phyloP scores from a whole-genome alignment of 306 rosid species.

The Astragalus membranaceus region DNA sequence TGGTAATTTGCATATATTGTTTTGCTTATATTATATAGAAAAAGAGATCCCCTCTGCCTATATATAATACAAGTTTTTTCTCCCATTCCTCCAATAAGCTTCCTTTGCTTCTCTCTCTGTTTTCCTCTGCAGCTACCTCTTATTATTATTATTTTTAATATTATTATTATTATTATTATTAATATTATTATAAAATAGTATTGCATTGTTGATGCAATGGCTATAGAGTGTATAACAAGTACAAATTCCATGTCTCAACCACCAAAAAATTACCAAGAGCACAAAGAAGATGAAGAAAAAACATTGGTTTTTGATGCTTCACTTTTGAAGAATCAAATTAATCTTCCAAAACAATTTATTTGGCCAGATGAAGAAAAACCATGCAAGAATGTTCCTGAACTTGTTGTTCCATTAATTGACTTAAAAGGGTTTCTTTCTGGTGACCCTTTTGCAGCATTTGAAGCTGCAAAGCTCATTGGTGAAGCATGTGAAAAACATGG shows the following conservation, averaged over 20 bases:
- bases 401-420: slow-evolving; percentile 63
- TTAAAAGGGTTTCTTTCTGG: slow-evolving; percentile 54
- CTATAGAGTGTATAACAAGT: slow-evolving; percentile 46
- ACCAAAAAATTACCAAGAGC: slow-evolving; percentile 11
- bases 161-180: background rate
- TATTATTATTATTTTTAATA: background rate
- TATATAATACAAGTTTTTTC: slow-evolving; percentile 50
- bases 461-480: slow-evolving; percentile 50
- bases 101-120: slow-evolving; percentile 50
- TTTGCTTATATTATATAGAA: background rate
- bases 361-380: slow-evolving; percentile 95
- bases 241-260: slow-evolving; percentile 30
- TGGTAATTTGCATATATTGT: background rate
- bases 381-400: slow-evolving; percentile 39
- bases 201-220: slow-evolving; percentile 48
- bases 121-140: background rate
- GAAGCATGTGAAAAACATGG: slow-evolving; percentile 84
- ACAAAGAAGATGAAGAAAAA: slow-evolving; percentile 24
- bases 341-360: slow-evolving; percentile 69
- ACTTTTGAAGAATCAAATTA: slow-evolving; percentile 32
- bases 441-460: slow-evolving; percentile 34
- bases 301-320: slow-evolving; percentile 70
- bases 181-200: background rate
- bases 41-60: slow-evolving; percentile 16
- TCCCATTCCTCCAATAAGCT: slow-evolving; percentile 42